A percentile compares a stretch with the other conserved stretches of the same genome.
These are phyloP conservation scores for Balamuthia mandrillaris DNA, from an alignment of 208 protist genomes.

Conservation along the genomic window DNA sequence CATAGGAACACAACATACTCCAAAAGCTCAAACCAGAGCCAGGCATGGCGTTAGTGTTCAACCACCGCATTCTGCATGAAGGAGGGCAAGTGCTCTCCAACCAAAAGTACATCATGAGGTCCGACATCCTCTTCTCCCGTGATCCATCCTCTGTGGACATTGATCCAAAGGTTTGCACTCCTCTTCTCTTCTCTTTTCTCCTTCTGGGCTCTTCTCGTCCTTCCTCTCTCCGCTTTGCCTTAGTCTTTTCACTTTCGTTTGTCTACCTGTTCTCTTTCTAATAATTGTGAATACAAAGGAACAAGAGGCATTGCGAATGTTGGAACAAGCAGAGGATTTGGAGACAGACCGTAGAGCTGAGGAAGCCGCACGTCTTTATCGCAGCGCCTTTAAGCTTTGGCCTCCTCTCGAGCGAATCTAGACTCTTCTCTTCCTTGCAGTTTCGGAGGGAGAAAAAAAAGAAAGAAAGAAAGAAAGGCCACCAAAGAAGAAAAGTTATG, in stretches of 20 bases:
- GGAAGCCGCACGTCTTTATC: neutral
- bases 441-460: no score
- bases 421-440: no score
- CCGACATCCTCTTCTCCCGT: neutral
- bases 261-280: neutral
- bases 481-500: no score
- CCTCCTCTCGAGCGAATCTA: no score
- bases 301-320: neutral
- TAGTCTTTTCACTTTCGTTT: neutral
- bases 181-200: neutral
- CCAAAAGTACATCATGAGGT: conserved; percentile 27
- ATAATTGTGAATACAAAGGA: neutral
- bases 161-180: neutral
- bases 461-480: no score
- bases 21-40: neutral
- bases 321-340: neutral
- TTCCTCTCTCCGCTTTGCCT: neutral
- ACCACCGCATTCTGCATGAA: conserved; percentile 26
- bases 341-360: neutral
- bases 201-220: neutral
- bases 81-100: neutral
- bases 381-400: no score
- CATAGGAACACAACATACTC: conserved; percentile 14
- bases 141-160: neutral
- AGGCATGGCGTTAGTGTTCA: conserved; percentile 36